Evolutionary conservation across 2,329 filamentous ascomycete species (phyloP).

Genomic region (Diaporthe caulivora): DNA sequence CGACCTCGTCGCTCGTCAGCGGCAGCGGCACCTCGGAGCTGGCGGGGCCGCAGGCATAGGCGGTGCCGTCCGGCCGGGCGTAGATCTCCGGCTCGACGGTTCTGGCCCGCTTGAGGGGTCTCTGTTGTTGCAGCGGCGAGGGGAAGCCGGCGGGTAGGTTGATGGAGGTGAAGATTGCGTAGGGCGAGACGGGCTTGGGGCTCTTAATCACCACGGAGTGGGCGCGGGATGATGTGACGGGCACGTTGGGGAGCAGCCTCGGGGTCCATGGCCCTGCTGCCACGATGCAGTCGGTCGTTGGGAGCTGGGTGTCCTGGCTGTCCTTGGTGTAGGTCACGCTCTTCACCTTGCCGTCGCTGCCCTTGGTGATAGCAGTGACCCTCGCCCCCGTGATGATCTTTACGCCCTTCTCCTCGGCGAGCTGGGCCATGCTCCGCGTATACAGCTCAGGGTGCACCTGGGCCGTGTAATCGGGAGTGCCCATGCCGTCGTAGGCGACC

Average conservation of each 20-base stretch:
- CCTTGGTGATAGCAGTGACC: conserved; percentile 45
- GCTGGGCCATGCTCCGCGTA: conserved; percentile 77
- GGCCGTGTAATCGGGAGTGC: conserved; percentile 72
- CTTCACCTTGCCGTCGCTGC: conserved; percentile 41
- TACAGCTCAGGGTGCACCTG: conserved; percentile 85
- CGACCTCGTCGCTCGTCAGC: conserved; percentile 70
- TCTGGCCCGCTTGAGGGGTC: conserved; percentile 46
- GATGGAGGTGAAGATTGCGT: conserved; percentile 80
- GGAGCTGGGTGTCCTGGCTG: conserved; percentile 40
- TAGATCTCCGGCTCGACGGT: conserved; percentile 81
- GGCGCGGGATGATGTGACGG: conserved; percentile 56
- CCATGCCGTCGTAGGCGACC: conserved; percentile 51
- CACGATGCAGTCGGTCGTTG: conserved; percentile 49
- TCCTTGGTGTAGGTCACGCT: conserved; percentile 41
- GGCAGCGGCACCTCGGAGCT: conserved; percentile 75
- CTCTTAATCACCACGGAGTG: conserved; percentile 60
- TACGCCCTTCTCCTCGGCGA: conserved; percentile 73
- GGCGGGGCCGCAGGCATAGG: conserved; percentile 80
- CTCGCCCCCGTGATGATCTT: conserved; percentile 58
- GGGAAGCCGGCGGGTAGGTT: conserved; percentile 67
- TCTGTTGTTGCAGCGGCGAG: conserved; percentile 44
- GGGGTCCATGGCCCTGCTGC: conserved; percentile 61
- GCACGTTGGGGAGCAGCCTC: conserved; percentile 56
- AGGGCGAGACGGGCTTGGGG: conserved; percentile 62
- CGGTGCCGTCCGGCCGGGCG: conserved; percentile 78